phyloP scores from a whole-genome alignment of 1,139 yeast species.

The Spathaspora sp. region DNA sequence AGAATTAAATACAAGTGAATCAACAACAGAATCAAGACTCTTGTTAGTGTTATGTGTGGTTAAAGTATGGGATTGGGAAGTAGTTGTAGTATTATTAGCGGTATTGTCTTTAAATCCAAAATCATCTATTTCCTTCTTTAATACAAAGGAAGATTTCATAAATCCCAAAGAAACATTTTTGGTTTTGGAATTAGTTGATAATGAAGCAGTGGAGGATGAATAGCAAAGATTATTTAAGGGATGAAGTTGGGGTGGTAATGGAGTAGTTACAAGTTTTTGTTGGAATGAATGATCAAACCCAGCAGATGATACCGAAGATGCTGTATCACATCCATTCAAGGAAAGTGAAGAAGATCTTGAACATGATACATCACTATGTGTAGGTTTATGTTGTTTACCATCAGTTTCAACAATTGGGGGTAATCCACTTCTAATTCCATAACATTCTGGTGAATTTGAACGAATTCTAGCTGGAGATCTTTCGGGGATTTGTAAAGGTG shows the following conservation, averaged over 20 bases:
- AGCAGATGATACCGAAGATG: not conserved
- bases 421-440: constrained; percentile 34
- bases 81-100: constrained; percentile 10
- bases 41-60: not conserved
- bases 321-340: constrained; percentile 19
- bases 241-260: not conserved
- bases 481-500: constrained; percentile 8
- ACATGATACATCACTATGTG: constrained; percentile 6
- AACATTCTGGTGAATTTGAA: constrained; percentile 25
- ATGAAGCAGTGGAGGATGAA: constrained; percentile 11
- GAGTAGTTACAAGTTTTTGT: constrained; percentile 17
- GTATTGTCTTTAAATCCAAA: constrained; percentile 34
- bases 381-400: constrained; percentile 3
- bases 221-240: not conserved
- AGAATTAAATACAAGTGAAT: not conserved
- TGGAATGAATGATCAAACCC: constrained; percentile 32
- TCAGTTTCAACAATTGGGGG: constrained; percentile 43
- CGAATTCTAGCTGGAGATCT: constrained; percentile 14
- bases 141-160: constrained; percentile 40
- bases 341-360: constrained; percentile 42
- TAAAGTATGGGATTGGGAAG: too few species aligned
- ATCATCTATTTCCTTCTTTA: constrained; percentile 27
- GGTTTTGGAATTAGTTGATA: constrained; percentile 13
- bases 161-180: constrained; percentile 38
- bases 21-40: not conserved